A percentile compares a stretch with the other conserved stretches of the same genome.
These are phyloP conservation scores for Neurospora sublineolata DNA, from an alignment of 495 filamentous ascomycete species.

Conservation along the genomic window DNA sequence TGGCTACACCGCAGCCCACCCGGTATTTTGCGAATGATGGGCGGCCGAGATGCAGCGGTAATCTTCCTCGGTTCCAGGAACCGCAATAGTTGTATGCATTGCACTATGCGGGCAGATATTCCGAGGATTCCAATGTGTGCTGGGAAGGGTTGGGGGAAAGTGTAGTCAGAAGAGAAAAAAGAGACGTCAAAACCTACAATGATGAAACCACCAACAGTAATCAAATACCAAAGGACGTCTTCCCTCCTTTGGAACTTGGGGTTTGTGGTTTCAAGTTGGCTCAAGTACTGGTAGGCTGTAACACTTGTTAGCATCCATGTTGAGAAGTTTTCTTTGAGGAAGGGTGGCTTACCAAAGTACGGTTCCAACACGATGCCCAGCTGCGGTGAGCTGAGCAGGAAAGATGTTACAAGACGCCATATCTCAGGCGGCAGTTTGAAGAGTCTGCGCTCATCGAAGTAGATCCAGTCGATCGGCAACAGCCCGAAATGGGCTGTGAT, in stretches of 20 bases:
- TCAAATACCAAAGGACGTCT: conserved; percentile 39
- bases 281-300: conserved; percentile 31
- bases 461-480: conserved; percentile 39
- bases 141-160: neutral
- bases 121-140: conserved; percentile 46
- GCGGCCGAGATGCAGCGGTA: conserved; percentile 65
- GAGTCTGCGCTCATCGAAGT: conserved; percentile 46
- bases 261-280: conserved; percentile 29
- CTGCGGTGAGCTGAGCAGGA: conserved; percentile 55
- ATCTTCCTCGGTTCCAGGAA: conserved; percentile 98
- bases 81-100: conserved; percentile 63
- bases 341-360: conserved; percentile 53
- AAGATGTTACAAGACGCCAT: conserved; percentile 50
- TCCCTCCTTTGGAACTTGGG: conserved; percentile 33
- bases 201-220: conserved; percentile 31
- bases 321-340: neutral
- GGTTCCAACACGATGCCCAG: conserved; percentile 68
- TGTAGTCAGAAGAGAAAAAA: conserved; percentile 1
- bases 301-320: neutral
- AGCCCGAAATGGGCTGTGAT: conserved; percentile 48
- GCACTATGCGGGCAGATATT: conserved; percentile 92
- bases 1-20: conserved; percentile 66
- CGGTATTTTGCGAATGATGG: conserved; percentile 70
- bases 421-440: conserved; percentile 51
- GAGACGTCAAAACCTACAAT: conserved; percentile 28